These are phyloP conservation scores for Xeromyces bisporus DNA, from an alignment of 495 filamentous ascomycete genomes.

Conservation along the genomic window DNA sequence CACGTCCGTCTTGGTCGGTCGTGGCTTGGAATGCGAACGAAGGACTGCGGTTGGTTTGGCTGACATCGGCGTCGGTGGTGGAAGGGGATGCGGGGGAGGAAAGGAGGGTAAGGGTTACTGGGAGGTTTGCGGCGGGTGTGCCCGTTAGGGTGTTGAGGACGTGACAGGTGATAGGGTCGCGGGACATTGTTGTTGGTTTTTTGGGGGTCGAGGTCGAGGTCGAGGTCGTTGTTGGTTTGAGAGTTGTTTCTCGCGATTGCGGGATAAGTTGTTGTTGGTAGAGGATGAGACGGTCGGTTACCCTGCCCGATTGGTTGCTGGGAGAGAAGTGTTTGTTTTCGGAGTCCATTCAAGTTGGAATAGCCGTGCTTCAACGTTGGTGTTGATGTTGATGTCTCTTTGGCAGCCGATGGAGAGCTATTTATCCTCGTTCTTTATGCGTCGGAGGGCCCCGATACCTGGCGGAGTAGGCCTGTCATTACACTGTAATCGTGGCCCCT, in stretches of 20 bases:
- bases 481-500: too few species aligned
- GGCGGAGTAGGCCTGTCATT: constrained; percentile 26
- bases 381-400: too few species aligned
- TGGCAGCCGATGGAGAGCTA: not conserved
- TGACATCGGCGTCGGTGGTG: constrained; percentile 3
- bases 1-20: constrained; percentile 77
- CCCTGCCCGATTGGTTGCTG: constrained; percentile 11
- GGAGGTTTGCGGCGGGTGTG: constrained; percentile 39
- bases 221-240: constrained; percentile 2
- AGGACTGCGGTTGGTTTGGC: constrained; percentile 19
- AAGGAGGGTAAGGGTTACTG: constrained; percentile 37
- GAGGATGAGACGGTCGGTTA: constrained; percentile 21
- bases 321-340: constrained; percentile 2
- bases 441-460: constrained; percentile 27
- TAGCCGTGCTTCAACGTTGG: too few species aligned
- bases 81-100: constrained; percentile 15
- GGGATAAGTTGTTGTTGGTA: constrained; percentile 19
- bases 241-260: constrained; percentile 2
- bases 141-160: constrained; percentile 54
- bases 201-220: constrained; percentile 9
- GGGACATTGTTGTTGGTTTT: constrained; percentile 47
- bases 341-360: constrained; percentile 15
- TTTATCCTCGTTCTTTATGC: constrained; percentile 11
- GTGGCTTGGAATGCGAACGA: constrained; percentile 49
- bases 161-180: constrained; percentile 66